Conservation (phyloP, 495 filamentous ascomycete species). For the Neurospora cerealis region DNA sequence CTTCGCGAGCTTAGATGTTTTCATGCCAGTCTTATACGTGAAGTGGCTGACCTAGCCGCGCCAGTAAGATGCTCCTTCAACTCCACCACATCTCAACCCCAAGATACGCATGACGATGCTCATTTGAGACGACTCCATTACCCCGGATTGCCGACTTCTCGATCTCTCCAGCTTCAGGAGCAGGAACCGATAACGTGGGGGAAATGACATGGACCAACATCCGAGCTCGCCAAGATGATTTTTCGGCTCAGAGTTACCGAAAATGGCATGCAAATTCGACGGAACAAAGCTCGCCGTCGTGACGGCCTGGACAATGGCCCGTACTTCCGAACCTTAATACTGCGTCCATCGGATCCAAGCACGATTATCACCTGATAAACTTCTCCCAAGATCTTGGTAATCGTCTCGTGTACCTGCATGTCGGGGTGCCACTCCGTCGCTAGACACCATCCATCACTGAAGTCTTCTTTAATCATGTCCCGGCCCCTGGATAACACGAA, state of each 20-base stretch:
- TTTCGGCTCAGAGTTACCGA: neutral
- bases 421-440: neutral
- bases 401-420: neutral
- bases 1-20: neutral
- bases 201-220: neutral
- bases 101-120: neutral
- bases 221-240: neutral
- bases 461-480: neutral
- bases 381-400: neutral
- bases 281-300: neutral
- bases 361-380: neutral
- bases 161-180: neutral
- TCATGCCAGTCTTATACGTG: neutral
- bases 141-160: neutral
- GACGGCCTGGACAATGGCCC: neutral
- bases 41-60: neutral
- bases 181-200: neutral
- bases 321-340: neutral
- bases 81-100: neutral
- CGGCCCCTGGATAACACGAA: neutral
- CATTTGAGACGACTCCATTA: neutral
- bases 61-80: neutral
- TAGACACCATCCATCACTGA: neutral
- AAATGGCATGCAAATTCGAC: neutral
- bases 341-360: neutral